Conservation (phyloP, 306 rosid genomes). For the Styphnolobium japonicum region DNA sequence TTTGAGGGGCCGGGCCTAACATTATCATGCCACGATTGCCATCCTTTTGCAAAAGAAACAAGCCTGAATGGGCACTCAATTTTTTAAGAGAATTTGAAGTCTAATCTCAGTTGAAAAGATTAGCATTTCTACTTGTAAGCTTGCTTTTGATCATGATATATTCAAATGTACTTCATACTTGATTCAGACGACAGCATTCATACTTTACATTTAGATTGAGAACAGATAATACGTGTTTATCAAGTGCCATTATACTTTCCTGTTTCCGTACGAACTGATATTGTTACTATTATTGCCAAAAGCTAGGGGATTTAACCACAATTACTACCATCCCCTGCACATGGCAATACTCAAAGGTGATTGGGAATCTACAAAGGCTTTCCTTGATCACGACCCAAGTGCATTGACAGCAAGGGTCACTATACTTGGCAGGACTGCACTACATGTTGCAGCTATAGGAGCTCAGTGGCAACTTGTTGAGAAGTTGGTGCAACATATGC, state of each 20-base stretch:
- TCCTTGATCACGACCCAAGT: conserved; percentile 35
- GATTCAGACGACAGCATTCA: neutral
- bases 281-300: neutral
- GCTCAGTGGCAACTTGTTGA: conserved; percentile 44
- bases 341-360: conserved; percentile 45
- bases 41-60: no score
- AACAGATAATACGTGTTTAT: neutral
- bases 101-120: neutral
- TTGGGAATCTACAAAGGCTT: conserved; percentile 40
- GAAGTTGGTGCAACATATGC: conserved; percentile 35
- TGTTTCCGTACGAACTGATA: conserved; percentile 6
- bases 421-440: conserved; percentile 21
- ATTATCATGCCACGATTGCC: no score
- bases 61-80: no score
- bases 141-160: neutral
- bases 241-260: conserved; percentile 10
- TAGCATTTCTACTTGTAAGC: neutral
- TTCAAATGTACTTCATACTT: neutral
- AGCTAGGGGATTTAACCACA: conserved; percentile 43
- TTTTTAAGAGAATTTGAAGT: neutral
- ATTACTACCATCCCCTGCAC: conserved; percentile 45
- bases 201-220: conserved; percentile 1
- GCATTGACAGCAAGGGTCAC: conserved; percentile 45
- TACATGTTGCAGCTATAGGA: conserved; percentile 47
- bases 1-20: no score